These are phyloP conservation scores for Psilocybe sp. DNA, from an alignment of 768 basidiomycete genomes.

Conservation along the genomic window DNA sequence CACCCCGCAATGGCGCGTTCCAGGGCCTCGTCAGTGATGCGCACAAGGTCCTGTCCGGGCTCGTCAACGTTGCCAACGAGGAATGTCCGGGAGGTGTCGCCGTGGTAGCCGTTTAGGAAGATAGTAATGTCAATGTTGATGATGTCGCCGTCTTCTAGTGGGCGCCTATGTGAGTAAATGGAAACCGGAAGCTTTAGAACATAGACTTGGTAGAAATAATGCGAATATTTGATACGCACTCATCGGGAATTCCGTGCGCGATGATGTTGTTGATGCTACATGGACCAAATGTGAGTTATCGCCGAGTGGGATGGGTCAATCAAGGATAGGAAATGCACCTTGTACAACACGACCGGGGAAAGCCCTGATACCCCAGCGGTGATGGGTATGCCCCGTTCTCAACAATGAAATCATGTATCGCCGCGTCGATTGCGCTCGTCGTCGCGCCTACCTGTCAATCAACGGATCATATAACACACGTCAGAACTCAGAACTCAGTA, in stretches of 20 bases:
- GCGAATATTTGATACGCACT: slow-evolving; percentile 47
- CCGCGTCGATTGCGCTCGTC: slow-evolving; percentile 70
- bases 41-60: slow-evolving; percentile 62
- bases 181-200: not conserved
- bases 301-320: slow-evolving; percentile 23
- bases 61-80: slow-evolving; percentile 78
- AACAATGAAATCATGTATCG: slow-evolving; percentile 71
- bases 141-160: slow-evolving; percentile 79
- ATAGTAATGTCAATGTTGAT: slow-evolving; percentile 88
- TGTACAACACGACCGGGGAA: slow-evolving; percentile 78
- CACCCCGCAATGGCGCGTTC: slow-evolving; percentile 71
- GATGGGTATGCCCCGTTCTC: slow-evolving; percentile 80
- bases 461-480: not conserved
- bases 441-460: slow-evolving; percentile 62
- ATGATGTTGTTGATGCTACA: slow-evolving; percentile 85
- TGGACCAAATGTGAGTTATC: slow-evolving; percentile 39
- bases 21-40: slow-evolving; percentile 61
- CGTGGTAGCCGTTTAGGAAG: slow-evolving; percentile 81
- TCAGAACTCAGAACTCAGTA: not conserved
- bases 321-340: slow-evolving; percentile 28
- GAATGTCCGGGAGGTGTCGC: slow-evolving; percentile 86
- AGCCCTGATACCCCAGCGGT: slow-evolving; percentile 73
- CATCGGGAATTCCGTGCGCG: slow-evolving; percentile 88
- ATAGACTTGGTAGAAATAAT: not conserved
- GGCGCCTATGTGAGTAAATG: slow-evolving; percentile 48